A percentile compares a stretch with the other conserved stretches of the same genome.
Conservation (phyloP, 148 eudicot genomes). For the Chenopodium formosanum region DNA sequence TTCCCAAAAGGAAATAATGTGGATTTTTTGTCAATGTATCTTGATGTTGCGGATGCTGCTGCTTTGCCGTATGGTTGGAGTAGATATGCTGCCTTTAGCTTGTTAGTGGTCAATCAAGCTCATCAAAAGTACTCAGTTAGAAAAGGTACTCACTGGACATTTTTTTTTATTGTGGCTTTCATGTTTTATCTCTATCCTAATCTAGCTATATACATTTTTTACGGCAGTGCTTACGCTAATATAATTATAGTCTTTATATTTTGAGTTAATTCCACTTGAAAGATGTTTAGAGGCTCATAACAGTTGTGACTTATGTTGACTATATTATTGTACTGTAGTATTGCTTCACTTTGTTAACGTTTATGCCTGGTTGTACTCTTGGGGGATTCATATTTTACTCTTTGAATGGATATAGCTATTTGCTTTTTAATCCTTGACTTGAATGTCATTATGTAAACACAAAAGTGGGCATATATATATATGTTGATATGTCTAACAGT, state of each 20-base stretch:
- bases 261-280: neutral
- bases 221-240: neutral
- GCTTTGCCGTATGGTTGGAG: conserved; percentile 92
- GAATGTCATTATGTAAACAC: neutral
- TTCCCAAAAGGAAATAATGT: conserved; percentile 97
- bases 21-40: conserved; percentile 82
- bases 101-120: conserved; percentile 76
- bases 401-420: neutral
- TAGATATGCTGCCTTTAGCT: conserved; percentile 85
- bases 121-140: conserved; percentile 57
- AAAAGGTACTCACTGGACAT: conserved; percentile 50
- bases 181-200: neutral
- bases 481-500: neutral
- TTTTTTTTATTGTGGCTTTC: neutral
- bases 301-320: neutral
- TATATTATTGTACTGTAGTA: neutral
- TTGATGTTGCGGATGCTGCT: conserved; percentile 88
- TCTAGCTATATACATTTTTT: neutral
- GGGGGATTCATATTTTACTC: neutral
- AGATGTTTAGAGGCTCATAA: neutral
- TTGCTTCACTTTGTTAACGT: neutral
- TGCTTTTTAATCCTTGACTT: neutral
- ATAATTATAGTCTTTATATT: neutral
- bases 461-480: neutral
- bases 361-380: neutral